Evolutionary conservation across 305 asterid genomes (phyloP), one percentile per base, ranked within the genome.

Genomic region (Fraxinus ornus): DNA sequence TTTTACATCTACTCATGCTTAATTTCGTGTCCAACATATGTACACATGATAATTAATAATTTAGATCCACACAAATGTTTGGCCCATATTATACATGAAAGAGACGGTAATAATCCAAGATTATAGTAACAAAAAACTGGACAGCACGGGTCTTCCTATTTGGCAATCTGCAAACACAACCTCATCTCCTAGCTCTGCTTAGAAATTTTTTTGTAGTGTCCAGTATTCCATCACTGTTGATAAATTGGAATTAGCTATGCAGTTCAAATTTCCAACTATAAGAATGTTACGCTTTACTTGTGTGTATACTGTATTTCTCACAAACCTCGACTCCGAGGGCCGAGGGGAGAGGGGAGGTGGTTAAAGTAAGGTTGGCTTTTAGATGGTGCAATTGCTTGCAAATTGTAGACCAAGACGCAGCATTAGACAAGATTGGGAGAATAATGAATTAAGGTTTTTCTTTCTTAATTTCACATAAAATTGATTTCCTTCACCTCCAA

Each of bases 181-280:
- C 66, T 78, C 84, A 41, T 79, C 78, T 82, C 81, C 73, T 77
- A 19, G 19, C 17, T 79, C 78, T 19, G 41, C 70, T 83, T 77
- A 41, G 79, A 79, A 35, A 75, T 83, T 64, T 64, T 89, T 86
- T 81, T 78, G 78, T 41, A 84, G 76, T 12, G 79, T 49, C 22
- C 62, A 79, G 79, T 22, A 64, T 49, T 24, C 68, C 57, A 57
- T 82, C 75, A 80, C 68, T 30, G 70, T 71, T 66, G 35, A 52
- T 79, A 66, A 44, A 74, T 15, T 57, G 70, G 64, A 76, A 44
- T 41, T 62, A 62, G 49, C 52, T 77, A 19, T 24, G 49, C 26
- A 22, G 19, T 12, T 80, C 66, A 22, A 49, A 81, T 57, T 8
- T 37, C 80, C 74, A 64, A 70, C 64, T 21, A 75, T 10, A 47